Percentiles rank a stretch among this genome's conserved stretches.
Evolutionary conservation across 306 rosid genomes (phyloP).

Genomic region (Hippophae tibetana): DNA sequence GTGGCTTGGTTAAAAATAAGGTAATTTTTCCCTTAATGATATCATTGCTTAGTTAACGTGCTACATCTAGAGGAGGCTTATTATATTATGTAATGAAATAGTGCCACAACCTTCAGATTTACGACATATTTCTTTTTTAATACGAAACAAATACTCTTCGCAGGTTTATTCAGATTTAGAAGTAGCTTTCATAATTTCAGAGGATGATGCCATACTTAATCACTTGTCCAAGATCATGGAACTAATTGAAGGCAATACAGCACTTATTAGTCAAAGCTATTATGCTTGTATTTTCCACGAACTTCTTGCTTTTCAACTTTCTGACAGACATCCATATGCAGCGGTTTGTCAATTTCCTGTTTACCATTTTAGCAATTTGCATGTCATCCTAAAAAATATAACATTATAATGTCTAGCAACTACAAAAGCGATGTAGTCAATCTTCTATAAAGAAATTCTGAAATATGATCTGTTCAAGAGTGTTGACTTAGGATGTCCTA

Average conservation of each 20-base stretch:
- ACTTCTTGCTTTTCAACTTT: conserved; percentile 84
- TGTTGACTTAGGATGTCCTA: no score
- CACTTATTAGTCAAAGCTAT: conserved; percentile 84
- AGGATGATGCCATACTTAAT: conserved; percentile 63
- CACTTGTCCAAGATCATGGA: conserved; percentile 90
- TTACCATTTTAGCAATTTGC: neutral
- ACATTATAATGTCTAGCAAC: no score
- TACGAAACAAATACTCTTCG: conserved; percentile 17
- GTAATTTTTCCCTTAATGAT: conserved; percentile 28
- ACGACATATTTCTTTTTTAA: conserved; percentile 14
- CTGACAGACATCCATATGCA: conserved; percentile 55
- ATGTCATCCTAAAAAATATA: neutral
- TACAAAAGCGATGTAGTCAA: no score
- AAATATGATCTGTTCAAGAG: no score
- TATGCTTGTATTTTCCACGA: conserved; percentile 94
- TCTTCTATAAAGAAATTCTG: no score
- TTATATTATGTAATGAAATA: conserved; percentile 1
- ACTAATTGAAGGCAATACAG: conserved; percentile 74
- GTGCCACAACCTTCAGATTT: neutral
- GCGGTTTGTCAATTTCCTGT: conserved; percentile 36
- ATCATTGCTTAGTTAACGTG: conserved; percentile 16
- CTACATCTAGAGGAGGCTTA: conserved; percentile 3
- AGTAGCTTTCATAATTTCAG: conserved; percentile 94
- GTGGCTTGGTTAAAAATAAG: conserved; percentile 91
- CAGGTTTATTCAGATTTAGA: conserved; percentile 97